Evolutionary conservation across 164 flowering plant genomes (phyloP), one percentile per base, ranked within the genome.

Genomic region (Dillenia turbinata): DNA sequence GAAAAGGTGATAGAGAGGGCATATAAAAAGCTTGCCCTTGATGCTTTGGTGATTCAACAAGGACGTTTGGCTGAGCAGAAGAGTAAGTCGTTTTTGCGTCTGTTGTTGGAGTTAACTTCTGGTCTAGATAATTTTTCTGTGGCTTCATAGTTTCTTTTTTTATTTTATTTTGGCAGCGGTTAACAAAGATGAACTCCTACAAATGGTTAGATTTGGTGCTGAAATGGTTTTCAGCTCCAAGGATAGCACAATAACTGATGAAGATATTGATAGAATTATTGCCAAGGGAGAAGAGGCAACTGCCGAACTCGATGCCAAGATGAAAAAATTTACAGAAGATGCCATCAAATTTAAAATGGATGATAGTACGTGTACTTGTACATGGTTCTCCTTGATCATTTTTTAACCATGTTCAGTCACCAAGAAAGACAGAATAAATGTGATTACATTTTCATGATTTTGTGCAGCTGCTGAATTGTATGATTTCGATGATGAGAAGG

Each of bases 211-310:
- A 63, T 95, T 89, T 84, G 99, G 99, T 69, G 99, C 97, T 64
- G 99, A 95, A 78, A 95, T 95, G 99, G 99, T 95, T 66, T 95
- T 95, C 79, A 92, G 97, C 75, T 92, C 99, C 47, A 90, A 90
- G 69, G 99, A 95, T 54, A 92, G 97, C 82, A 95, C 97, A 13
- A 87, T 95, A 57, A 95, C 98, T 12, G 98, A 95, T 77, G 99
- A 95, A 69, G 99, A 95, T 73, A 92, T 95, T 52, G 99, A 95
- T 65, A 83, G 98, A 69, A 95, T 92, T 49, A 95, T 95, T 66
- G 99, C 99, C 48, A 92, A 87, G 75, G 99, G 99, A 80, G 99
- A 95, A 75, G 99, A 85, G 71, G 86, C 99, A 60, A 95, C 97
- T n/a, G 97, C 98, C 60, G 98, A 92, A 71, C 96, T 95, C 71